Base-by-base conservation (phyloP, 257 asterid species). In the Gardenia jasminoides region DNA sequence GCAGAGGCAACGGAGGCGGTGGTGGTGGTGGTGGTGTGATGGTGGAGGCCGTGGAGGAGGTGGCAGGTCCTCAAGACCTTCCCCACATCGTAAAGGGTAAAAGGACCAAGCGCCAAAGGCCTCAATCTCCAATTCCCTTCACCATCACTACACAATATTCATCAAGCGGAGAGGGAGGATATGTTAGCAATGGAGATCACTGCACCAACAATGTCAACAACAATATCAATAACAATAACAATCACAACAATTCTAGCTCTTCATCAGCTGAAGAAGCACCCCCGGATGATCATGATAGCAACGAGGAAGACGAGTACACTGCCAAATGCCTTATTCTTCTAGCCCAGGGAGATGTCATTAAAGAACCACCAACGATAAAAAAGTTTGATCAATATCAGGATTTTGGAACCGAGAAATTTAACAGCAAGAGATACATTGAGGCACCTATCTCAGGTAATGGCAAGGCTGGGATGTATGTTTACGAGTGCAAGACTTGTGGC, bases 291-390 rank as follows among this genome's bases (percentile, higher is more conserved):
- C 59, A 71, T 28, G 28, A 16, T 13, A 79, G 72, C 65, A 82
- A 83, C 54, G 79, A 80, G 28, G 91, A 96, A 78, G 99, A 96
- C 11, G 93, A 91, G 80, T 94, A 96, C 59, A 89, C 90, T 84
- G 99, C 98, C 68, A 87, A 88, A 67, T 92, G 97, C 69, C 87
- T 96, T 72, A 93, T 96, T 46, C 95, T 94, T 65, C 70, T 96
- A 24, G 94, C 98, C 59, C 92, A 80, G 79, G 97, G 97, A 6
- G 84, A 75, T n/a, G 58, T 83, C 41, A 22, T 4, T 17, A 82
- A 73, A n/a, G 72, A 39, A 24, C 2, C 61, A 31, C 52, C 84
- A 19, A 16, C 83, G 15, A 56, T 1, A 56, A 72, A 50, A 46
- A 75, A 39, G 17, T 12, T 10, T 72, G 73, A 36, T 61, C 28